phyloP scores from a whole-genome alignment of 176 grass and related monocot species.

The Dendrocalamus sinicus region DNA sequence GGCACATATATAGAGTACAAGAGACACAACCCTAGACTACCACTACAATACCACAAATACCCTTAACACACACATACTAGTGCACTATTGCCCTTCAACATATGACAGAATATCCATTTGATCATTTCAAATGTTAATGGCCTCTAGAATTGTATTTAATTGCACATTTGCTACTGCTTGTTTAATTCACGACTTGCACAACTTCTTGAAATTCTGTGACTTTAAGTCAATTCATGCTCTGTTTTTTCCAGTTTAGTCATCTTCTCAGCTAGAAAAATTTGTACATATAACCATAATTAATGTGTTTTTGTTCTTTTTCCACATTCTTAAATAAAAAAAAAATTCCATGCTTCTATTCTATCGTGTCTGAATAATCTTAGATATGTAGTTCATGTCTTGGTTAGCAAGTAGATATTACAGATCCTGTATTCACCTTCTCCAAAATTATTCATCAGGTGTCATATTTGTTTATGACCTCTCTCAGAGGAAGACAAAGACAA shows the following conservation, averaged over 20 bases:
- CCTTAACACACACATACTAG: background rate
- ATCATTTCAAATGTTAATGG: background rate
- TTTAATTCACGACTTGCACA: background rate
- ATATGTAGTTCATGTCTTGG: background rate
- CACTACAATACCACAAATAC: background rate
- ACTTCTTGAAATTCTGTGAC: slow-evolving; percentile 12
- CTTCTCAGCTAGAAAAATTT: background rate
- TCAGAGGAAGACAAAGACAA: slow-evolving; percentile 92
- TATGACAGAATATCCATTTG: background rate
- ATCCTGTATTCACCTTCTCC: slow-evolving; percentile 41
- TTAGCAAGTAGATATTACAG: background rate
- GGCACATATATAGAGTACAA: background rate
- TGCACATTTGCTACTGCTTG: slow-evolving; percentile 13
- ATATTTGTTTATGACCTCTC: slow-evolving; percentile 98
- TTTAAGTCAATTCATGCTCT: slow-evolving; percentile 8
- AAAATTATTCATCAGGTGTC: slow-evolving; percentile 76
- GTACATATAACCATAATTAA: background rate
- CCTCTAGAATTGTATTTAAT: background rate
- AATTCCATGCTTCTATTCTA: background rate
- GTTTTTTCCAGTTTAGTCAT: slow-evolving; percentile 13
- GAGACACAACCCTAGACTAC: background rate
- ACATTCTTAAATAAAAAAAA: slow-evolving; percentile 29
- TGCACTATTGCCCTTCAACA: background rate
- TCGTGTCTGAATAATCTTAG: slow-evolving; percentile 2
- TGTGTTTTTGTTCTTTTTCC: background rate